Evolutionary conservation across 345 rosid genomes (phyloP), one percentile per base, ranked within the genome.

Genomic region (Euphorbia pulcherrima): DNA sequence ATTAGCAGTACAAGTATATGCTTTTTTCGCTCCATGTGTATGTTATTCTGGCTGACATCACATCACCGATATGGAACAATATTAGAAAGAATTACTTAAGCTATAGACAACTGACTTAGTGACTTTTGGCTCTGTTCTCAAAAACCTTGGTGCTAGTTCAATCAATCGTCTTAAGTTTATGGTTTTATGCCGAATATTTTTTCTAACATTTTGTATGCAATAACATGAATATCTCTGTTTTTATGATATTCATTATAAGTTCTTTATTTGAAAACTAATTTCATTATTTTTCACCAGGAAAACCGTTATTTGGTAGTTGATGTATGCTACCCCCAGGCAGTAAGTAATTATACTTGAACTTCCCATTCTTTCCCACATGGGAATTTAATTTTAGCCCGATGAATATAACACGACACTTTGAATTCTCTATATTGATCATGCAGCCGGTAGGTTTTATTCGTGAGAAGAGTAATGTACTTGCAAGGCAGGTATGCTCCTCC

Each of bases 391-490:
- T 63, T 59, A 60, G 62, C 52, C 6, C 13, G 53, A 53, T 60
- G 23, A 39, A 11, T 72, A 24, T 21, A 21, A 40, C 41, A 30
- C 12, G 63, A n/a, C 58, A 68, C 39, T 47, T 65, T 73, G 30
- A 60, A 13, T 65, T 72, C 40, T 72, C 6, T 64, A 33, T 46
- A 11, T 59, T 67, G 33, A 71, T 59, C 68, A 74, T 68, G 67
- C 85, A 92, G 98, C 98, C 98, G 65, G 94, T 81, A 66, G 96
- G 97, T 69, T 83, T 86, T 55, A 93, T 93, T 69, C 85, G 92
- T 29, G 97, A 90, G 68, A 85, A 87, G 74, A 90, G 98, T 67
- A 89, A 90, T 72, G 0, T 87, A 57, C 56, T 93, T 70, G 84
- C 88, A n/a, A 85, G 96, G 70, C 96, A 93, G 93, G 98, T 90